These are phyloP conservation scores for Hyphopichia pseudoburtonii DNA, from an alignment of 1,139 yeast species.

Conservation along the genomic window DNA sequence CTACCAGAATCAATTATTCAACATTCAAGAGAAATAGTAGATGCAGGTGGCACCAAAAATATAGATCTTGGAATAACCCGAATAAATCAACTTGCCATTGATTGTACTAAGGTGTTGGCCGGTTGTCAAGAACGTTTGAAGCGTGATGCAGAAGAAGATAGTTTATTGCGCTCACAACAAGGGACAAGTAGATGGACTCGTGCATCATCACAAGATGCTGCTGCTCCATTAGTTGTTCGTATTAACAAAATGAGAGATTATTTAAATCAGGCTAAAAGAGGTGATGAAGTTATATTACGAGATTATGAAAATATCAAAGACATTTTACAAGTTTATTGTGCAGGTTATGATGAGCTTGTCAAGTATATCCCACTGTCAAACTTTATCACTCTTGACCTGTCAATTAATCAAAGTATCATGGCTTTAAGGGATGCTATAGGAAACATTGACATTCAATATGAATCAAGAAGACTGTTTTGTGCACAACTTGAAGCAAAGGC, in stretches of 20 bases:
- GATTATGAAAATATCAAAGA: slow-evolving; percentile 47
- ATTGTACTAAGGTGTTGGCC: slow-evolving; percentile 35
- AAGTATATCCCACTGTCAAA: slow-evolving; percentile 52
- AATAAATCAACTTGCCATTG: slow-evolving; percentile 41
- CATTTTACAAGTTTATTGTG: slow-evolving; percentile 43
- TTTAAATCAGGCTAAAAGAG: slow-evolving; percentile 56
- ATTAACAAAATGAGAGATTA: slow-evolving; percentile 48
- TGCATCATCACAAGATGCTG: slow-evolving; percentile 37
- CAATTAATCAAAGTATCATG: slow-evolving; percentile 32
- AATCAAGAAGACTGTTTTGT: slow-evolving; percentile 38
- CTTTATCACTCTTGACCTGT: slow-evolving; percentile 41
- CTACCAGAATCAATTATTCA: slow-evolving; percentile 58
- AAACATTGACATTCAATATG: slow-evolving; percentile 25
- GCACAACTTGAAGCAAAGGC: slow-evolving; percentile 45
- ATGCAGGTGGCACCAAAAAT: slow-evolving; percentile 51
- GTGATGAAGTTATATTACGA: slow-evolving; percentile 54
- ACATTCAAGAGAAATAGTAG: slow-evolving; percentile 55
- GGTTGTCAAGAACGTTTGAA: slow-evolving; percentile 49
- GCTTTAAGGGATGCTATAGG: slow-evolving; percentile 41
- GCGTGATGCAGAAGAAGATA: slow-evolving; percentile 59
- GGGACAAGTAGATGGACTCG: slow-evolving; percentile 56
- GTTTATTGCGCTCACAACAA: slow-evolving; percentile 42
- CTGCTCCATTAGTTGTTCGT: slow-evolving; percentile 34
- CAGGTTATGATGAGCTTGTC: slow-evolving; percentile 41
- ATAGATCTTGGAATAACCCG: slow-evolving; percentile 48